Evolutionary conservation across 2,329 filamentous ascomycete genomes (phyloP), one percentile per base, ranked within the genome.

Genomic region (Xylariomycetidae sp.): DNA sequence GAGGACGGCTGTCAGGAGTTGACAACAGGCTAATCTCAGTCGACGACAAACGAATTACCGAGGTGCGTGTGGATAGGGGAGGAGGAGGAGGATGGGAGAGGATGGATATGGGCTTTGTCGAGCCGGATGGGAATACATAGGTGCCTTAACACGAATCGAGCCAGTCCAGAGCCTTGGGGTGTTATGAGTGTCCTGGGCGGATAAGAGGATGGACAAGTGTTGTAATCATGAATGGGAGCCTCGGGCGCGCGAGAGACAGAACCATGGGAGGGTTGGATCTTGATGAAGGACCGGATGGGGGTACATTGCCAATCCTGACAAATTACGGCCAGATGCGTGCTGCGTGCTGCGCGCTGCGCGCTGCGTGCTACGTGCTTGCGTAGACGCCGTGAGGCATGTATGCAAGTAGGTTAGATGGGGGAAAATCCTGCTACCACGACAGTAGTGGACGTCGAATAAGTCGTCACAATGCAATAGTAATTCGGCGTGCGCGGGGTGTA

Each of bases 21-120:
- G 17, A 28, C 27, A 34, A 47, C 42, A 48, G 45, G 37, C 45
- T 48, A 48, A 48, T 48, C 40, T 45, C 41, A 31, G 44, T 41
- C 34, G 30, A 30, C 35, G 36, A 37, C 28, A 38, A 39, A 23
- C 26, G 31, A 36, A 37, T 20, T 40, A 18, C 28, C 29, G 29
- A 20, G 27, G 18, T 31, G 29, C 30, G 14, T 20, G 16, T 16
- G 17, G 18, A 36, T 34, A 17, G 27, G 15, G 16, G n/a, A n/a
- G n/a, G n/a, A n/a, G n/a, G n/a, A n/a, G n/a, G n/a, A n/a, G n/a
- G n/a, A n/a, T n/a, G n/a, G n/a, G n/a, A n/a, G n/a, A 17, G 32
- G 25, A 18, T 42, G 19, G 26, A 34, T 40, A 16, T 12, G 22
- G 22, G 13, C 16, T 14, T 27, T 33, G 35, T 40, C 37, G 35